These are phyloP conservation scores for Paramecium sexaurelia DNA, from an alignment of 73 alveolate species.

Conservation along the genomic window DNA sequence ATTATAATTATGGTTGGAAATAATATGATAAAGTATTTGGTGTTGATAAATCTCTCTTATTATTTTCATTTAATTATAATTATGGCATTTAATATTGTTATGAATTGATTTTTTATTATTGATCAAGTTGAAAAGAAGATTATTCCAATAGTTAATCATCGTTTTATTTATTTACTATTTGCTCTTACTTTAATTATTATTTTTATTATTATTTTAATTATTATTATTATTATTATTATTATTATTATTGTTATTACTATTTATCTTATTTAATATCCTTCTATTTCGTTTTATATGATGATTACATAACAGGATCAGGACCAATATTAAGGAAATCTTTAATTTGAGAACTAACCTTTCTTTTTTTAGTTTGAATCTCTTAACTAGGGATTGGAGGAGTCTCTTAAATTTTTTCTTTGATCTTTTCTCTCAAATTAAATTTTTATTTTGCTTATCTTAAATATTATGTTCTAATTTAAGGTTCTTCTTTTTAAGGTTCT, in stretches of 20 bases:
- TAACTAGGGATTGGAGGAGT: background rate
- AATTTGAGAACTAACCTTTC: background rate
- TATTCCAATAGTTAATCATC: background rate
- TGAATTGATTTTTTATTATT: background rate
- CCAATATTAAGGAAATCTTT: background rate
- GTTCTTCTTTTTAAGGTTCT: background rate
- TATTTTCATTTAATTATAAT: background rate
- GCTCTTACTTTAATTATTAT: background rate
- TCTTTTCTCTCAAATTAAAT: background rate
- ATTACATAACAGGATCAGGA: background rate
- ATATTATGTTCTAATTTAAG: background rate
- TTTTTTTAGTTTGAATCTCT: background rate
- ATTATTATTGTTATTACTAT: background rate
- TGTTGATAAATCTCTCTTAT: conserved; percentile 1
- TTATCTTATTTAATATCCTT: background rate
- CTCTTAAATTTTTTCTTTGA: background rate
- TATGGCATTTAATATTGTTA: background rate
- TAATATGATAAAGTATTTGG: background rate
- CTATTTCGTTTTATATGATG: background rate
- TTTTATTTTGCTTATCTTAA: conserved; percentile 6
- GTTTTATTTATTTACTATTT: background rate
- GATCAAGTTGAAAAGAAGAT: background rate
- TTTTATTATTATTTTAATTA: too few relatives aligned
- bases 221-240: too few relatives aligned
- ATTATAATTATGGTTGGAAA: background rate